Conservation (phyloP, 2,329 filamentous ascomycete species). For the Fusarium chaquense region DNA sequence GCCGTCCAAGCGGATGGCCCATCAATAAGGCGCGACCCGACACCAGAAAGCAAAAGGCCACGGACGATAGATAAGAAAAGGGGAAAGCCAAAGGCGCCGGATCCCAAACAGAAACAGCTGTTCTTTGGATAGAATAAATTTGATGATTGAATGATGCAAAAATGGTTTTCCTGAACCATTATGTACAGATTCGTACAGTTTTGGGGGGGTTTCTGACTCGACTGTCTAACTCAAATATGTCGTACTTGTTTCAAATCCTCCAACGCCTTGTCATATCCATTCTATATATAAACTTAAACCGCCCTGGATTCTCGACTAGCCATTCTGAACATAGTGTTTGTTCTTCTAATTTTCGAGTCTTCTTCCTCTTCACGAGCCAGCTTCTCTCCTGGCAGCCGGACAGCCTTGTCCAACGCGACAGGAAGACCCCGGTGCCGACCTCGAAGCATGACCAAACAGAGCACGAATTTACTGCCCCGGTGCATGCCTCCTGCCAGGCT, state of each 20-base stretch:
- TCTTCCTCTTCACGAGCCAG: constrained; percentile 50
- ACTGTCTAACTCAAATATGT: constrained; percentile 14
- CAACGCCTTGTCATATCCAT: constrained; percentile 29
- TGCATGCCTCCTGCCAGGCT: constrained; percentile 68
- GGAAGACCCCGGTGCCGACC: constrained; percentile 69
- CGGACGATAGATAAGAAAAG: constrained; percentile 56
- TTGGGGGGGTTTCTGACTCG: constrained; percentile 1
- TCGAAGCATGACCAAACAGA: constrained; percentile 68
- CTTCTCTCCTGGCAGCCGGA: constrained; percentile 56
- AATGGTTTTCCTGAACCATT: constrained; percentile 18
- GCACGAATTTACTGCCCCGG: constrained; percentile 67
- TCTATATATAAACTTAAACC: constrained; percentile 10
- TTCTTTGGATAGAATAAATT: constrained; percentile 59
- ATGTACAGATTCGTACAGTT: constrained; percentile 6
- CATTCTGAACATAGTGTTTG: constrained; percentile 47
- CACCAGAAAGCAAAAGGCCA: constrained; percentile 54
- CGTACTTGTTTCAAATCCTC: constrained; percentile 12
- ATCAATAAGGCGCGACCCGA: constrained; percentile 46
- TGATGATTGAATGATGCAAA: constrained; percentile 10
- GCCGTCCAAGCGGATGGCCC: constrained; percentile 70
- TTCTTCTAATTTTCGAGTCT: constrained; percentile 46
- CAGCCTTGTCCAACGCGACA: constrained; percentile 66
- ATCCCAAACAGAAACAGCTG: constrained; percentile 65
- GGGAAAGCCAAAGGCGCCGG: constrained; percentile 50
- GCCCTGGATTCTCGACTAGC: constrained; percentile 43